phyloP scores from a whole-genome alignment of 345 rosid genomes.

The Citrus glauca region DNA sequence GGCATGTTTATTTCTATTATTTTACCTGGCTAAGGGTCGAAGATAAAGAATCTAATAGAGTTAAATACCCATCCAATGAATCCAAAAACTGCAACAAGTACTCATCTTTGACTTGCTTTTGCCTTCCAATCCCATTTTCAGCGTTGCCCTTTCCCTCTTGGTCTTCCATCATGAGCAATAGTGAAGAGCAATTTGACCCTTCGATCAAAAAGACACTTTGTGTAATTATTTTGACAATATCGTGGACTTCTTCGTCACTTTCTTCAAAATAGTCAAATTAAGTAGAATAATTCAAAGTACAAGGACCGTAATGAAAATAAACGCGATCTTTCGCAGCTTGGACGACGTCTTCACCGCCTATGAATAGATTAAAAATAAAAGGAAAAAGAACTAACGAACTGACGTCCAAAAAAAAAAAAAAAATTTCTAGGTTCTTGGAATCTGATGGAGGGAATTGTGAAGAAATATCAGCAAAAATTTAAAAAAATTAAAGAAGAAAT shows the following conservation, averaged over 20 bases:
- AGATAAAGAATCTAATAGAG: conserved; percentile 55
- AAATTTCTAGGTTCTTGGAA: not conserved
- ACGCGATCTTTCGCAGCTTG: not conserved
- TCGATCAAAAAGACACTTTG: not conserved
- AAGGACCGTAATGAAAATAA: not conserved
- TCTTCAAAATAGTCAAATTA: not conserved
- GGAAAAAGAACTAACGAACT: not conserved
- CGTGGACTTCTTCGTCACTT: not conserved
- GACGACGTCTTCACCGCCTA: not conserved
- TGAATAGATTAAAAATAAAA: too few species aligned
- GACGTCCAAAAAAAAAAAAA: not conserved
- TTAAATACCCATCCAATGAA: conserved; percentile 65
- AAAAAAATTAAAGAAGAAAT: conserved; percentile 57
- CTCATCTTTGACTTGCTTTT: conserved; percentile 24
- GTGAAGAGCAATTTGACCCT: not conserved
- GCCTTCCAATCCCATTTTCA: conserved; percentile 23
- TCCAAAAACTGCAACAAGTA: conserved; percentile 62
- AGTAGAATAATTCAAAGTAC: not conserved
- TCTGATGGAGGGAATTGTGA: conserved; percentile 62
- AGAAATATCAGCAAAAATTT: conserved; percentile 66
- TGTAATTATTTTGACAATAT: not conserved
- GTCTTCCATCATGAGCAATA: conserved; percentile 18
- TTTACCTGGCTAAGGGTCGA: conserved; percentile 74
- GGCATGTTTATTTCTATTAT: not conserved
- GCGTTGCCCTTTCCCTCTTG: conserved; percentile 1